These are phyloP conservation scores for Anethum foeniculum DNA, from an alignment of 140 eudicot species.

Conservation along the genomic window DNA sequence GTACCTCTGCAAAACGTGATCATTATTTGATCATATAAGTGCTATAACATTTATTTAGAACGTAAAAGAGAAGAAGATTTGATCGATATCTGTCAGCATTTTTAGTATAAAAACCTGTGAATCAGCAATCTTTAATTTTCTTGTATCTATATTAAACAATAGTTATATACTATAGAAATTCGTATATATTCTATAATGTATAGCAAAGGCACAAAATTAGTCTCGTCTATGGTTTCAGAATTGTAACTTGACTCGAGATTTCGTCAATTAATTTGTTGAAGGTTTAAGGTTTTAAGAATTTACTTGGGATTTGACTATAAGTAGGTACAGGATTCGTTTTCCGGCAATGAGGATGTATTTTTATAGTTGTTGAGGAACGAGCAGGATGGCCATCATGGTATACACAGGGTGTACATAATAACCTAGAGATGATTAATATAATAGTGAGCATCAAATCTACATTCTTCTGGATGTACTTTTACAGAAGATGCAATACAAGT, in stretches of 20 bases:
- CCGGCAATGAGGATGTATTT: background rate
- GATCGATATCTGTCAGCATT: background rate
- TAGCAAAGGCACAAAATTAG: background rate
- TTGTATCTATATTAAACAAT: background rate
- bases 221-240: background rate
- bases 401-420: background rate
- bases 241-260: background rate
- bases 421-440: background rate
- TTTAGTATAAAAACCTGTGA: background rate
- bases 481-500: background rate
- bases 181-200: background rate
- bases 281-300: background rate
- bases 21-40: background rate
- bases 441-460: background rate
- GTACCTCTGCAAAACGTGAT: background rate
- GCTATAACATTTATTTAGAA: background rate
- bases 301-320: background rate
- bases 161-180: background rate
- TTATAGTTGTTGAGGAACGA: background rate
- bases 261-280: background rate
- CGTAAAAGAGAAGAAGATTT: background rate
- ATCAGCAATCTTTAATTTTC: background rate
- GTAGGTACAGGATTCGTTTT: background rate
- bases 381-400: background rate
- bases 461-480: background rate